Percentiles rank a stretch among this genome's conserved stretches.
These are phyloP conservation scores for Hypoxylon sp. DNA, from an alignment of 2,329 filamentous ascomycete genomes.

Conservation along the genomic window DNA sequence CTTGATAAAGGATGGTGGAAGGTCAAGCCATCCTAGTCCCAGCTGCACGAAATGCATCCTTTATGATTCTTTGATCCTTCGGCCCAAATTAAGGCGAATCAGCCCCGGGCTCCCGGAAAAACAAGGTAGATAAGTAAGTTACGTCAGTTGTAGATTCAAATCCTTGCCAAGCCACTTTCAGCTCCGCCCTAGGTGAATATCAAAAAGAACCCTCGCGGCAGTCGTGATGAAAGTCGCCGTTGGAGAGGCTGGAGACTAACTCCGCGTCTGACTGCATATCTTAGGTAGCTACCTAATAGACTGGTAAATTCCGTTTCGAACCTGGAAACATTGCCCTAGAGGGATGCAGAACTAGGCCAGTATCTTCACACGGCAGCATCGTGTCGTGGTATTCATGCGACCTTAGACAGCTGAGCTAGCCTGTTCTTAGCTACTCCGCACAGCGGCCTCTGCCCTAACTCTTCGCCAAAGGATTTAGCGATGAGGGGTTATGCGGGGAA, in stretches of 20 bases:
- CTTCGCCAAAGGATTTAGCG: neutral
- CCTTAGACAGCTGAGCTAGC: constrained; percentile 1
- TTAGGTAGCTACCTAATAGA: neutral
- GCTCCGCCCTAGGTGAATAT: constrained; percentile 14
- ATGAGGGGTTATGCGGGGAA: constrained; percentile 30
- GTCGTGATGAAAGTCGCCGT: neutral
- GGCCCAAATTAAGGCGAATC: constrained; percentile 18
- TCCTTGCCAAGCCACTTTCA: constrained; percentile 26
- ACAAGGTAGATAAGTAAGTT: neutral
- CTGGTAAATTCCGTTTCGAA: constrained; percentile 2
- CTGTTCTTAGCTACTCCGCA: constrained; percentile 35
- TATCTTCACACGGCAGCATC: constrained; percentile 7
- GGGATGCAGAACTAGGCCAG: constrained; percentile 2
- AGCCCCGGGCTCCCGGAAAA: constrained; percentile 14
- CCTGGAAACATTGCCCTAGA: constrained; percentile 12
- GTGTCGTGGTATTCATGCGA: constrained; percentile 10
- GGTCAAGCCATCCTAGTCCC: neutral
- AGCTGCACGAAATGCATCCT: constrained; percentile 9
- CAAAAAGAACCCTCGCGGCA: constrained; percentile 1
- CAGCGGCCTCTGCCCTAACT: neutral
- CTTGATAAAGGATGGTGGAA: constrained; percentile 1
- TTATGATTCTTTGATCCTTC: constrained; percentile 33
- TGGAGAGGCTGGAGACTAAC: neutral
- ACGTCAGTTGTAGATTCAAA: constrained; percentile 29
- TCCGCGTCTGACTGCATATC: neutral